Conservation (phyloP, 768 basidiomycete species). For the Auriscalpium vulgare region DNA sequence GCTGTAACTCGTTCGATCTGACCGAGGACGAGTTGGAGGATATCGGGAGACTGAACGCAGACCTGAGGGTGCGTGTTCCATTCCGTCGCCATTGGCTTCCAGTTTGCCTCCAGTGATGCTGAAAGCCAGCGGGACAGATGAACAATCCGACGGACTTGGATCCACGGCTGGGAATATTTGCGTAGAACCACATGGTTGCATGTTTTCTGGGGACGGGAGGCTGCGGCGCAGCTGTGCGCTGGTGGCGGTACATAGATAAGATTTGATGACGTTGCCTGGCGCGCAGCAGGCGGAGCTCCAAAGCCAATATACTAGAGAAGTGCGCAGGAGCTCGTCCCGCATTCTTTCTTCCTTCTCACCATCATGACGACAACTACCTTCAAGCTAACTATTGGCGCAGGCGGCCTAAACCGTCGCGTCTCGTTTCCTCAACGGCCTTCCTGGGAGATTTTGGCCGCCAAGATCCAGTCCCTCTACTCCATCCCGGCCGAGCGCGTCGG, state of each 20-base stretch:
- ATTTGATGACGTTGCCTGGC: not conserved
- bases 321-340: not conserved
- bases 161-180: conserved; percentile 60
- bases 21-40: conserved; percentile 46
- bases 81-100: not conserved
- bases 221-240: not conserved
- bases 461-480: conserved; percentile 44
- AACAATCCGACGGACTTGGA: conserved; percentile 69
- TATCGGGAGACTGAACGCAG: conserved; percentile 53
- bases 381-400: conserved; percentile 48
- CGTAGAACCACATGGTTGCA: conserved; percentile 30
- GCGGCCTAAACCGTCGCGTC: conserved; percentile 48
- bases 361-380: conserved; percentile 46
- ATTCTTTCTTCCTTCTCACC: conserved; percentile 13
- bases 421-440: conserved; percentile 42
- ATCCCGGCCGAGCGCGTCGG: conserved; percentile 54
- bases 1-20: conserved; percentile 41
- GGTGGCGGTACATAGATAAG: not conserved
- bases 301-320: not conserved
- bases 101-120: too few species aligned
- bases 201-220: not conserved
- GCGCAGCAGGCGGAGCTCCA: conserved; percentile 14
- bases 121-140: conserved; percentile 32
- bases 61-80: conserved; percentile 45
- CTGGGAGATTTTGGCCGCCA: conserved; percentile 51